Conservation (phyloP, 1,139 yeast species). For the Sugiyamaella paludigena region DNA sequence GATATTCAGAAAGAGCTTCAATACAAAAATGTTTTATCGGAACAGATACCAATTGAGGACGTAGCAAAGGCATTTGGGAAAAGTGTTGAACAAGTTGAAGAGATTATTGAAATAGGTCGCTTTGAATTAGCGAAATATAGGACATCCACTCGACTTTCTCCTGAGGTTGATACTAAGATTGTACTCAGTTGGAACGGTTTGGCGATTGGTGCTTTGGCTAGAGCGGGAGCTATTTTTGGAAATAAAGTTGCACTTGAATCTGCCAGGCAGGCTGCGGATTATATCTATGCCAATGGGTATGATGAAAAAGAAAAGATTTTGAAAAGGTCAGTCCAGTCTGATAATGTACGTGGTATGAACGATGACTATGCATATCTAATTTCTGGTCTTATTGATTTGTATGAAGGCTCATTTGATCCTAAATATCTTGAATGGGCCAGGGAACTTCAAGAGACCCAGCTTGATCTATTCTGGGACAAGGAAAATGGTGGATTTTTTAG, state of each 20-base stretch:
- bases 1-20: constrained; percentile 36
- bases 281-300: constrained; percentile 28
- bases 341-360: constrained; percentile 31
- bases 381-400: constrained; percentile 39
- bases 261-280: constrained; percentile 33
- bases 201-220: constrained; percentile 39
- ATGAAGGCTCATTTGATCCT: constrained; percentile 35
- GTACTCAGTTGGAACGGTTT: constrained; percentile 41
- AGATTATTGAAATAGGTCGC: constrained; percentile 27
- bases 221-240: constrained; percentile 29
- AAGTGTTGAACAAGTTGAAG: constrained; percentile 23
- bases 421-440: constrained; percentile 36
- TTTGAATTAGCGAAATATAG: constrained; percentile 31
- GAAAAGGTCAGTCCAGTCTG: constrained; percentile 25
- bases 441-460: constrained; percentile 36
- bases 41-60: constrained; percentile 25
- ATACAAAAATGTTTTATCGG: constrained; percentile 36
- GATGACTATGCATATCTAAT: constrained; percentile 42
- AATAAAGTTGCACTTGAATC: constrained; percentile 28
- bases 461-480: constrained; percentile 36
- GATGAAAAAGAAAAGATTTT: constrained; percentile 24
- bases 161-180: constrained; percentile 37
- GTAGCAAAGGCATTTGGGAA: constrained; percentile 39
- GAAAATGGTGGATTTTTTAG: constrained; percentile 38
- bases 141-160: constrained; percentile 29